Conservation (phyloP, 345 rosid genomes). For the Boechera divaricarpa region DNA sequence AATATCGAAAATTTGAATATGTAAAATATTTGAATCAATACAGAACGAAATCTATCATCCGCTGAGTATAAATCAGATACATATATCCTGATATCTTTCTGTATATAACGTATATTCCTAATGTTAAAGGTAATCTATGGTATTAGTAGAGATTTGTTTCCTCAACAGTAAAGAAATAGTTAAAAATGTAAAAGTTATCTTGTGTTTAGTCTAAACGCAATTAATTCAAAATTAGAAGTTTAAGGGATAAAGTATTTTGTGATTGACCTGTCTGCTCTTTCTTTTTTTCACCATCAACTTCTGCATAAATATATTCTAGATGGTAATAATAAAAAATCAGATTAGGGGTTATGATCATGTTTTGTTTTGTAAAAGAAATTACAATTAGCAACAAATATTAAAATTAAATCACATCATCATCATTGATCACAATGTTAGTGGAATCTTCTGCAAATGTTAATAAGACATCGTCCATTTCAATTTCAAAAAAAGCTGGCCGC, state of each 20-base stretch:
- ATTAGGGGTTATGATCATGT: constrained; percentile 3
- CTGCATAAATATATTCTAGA: not conserved
- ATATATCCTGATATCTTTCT: no score
- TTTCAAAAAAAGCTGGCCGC: constrained; percentile 46
- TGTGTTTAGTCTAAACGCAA: constrained; percentile 1
- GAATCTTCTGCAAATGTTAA: constrained; percentile 35
- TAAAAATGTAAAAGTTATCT: not conserved
- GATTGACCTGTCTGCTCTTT: constrained; percentile 13
- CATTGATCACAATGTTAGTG: constrained; percentile 44
- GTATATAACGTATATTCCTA: no score
- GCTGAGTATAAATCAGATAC: not conserved
- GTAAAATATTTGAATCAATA: not conserved
- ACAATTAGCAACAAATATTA: constrained; percentile 6
- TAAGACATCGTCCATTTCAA: constrained; percentile 38
- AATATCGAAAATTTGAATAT: not conserved
- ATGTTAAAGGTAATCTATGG: not conserved
- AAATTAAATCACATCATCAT: constrained; percentile 42
- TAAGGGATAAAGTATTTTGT: constrained; percentile 1
- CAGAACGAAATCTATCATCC: no score
- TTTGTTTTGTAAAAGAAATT: constrained; percentile 14
- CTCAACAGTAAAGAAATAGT: not conserved
- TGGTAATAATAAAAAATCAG: constrained; percentile 18
- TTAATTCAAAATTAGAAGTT: constrained; percentile 10
- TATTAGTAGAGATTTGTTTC: not conserved
- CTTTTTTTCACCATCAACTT: not conserved